Base-by-base conservation (phyloP, 768 basidiomycete species). In the Termitomyces sp. region DNA sequence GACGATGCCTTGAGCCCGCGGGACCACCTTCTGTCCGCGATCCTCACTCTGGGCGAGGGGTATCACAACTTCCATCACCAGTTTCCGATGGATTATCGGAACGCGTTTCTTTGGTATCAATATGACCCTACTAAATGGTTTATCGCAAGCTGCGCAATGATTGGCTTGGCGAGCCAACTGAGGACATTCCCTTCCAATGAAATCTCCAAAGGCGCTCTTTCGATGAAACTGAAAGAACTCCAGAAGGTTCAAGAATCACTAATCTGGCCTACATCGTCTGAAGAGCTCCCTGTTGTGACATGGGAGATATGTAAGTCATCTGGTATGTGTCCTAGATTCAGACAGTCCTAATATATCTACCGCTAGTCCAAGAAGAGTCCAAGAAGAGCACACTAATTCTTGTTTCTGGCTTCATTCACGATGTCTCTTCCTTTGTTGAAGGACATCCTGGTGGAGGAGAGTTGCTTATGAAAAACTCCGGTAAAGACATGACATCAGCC, bases 61-160 rank as follows among this genome's bases (percentile, higher is more conserved):
- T 93, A 93, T 72, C 91, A 93, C 77, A 93, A 93, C 69, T 92
- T 92, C 72, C 90, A 93, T 71, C 91, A 93, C 68, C 90, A 94
- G 64, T 94, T 93, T 75, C 92, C 91, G 9, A 90, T 88, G 88
- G 89, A 91, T 68, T 89, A 85, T 73, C 78, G 91, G 48, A 93
- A 93, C 67, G 91, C 91, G 5, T 84, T 82, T 63, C 70, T 78
- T 20, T 90, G 87, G 88, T 89, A 88, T 67, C 93, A 95, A 70
- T 94, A 93, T 67, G 92, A 95, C 69, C 93, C 93, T 4, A 95
- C 94, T 4, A 95, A 96, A 75, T 95, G 94, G 95, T 95, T 97
- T 77, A 97, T 97, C 67, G 84, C 79, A 20, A 62, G 76, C 42
- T 87, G 85, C 65, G 79, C 77, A 22, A 60, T 69, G 50, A 51